phyloP scores from a whole-genome alignment of 768 basidiomycete genomes.

The Mycena capillaripes region DNA sequence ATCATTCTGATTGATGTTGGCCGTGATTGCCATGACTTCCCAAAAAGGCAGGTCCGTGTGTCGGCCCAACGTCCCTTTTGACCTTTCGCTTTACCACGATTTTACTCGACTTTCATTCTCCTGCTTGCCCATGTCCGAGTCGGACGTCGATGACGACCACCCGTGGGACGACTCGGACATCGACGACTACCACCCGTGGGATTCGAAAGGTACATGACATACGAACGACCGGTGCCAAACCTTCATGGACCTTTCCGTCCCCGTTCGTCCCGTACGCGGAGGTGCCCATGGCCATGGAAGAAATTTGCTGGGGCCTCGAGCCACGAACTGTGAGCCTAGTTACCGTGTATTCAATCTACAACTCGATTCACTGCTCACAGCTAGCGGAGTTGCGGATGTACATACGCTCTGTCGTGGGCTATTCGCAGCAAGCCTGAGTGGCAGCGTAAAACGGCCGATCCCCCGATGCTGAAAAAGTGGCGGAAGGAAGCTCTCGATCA shows the following conservation, averaged over 20 bases:
- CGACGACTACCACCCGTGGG: too few relatives aligned
- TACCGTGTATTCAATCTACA: not conserved
- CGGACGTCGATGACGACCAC: too few relatives aligned
- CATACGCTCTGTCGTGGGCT: constrained; percentile 28
- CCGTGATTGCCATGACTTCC: too few relatives aligned
- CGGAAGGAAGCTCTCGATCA: constrained; percentile 32
- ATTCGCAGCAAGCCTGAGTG: constrained; percentile 36
- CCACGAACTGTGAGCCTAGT: constrained; percentile 6
- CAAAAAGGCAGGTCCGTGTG: too few relatives aligned
- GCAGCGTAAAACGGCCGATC: constrained; percentile 28
- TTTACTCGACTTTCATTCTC: too few relatives aligned
- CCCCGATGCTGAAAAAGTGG: constrained; percentile 33
- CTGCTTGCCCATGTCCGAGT: too few relatives aligned
- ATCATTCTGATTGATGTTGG: too few relatives aligned
- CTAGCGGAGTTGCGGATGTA: constrained; percentile 36
- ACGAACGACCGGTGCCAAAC: not conserved
- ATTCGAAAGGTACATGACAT: too few relatives aligned
- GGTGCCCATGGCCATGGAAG: not conserved
- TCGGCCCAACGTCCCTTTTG: too few relatives aligned
- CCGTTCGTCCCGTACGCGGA: not conserved
- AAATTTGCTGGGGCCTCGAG: constrained; percentile 16
- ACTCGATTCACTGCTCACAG: not conserved
- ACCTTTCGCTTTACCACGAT: too few relatives aligned
- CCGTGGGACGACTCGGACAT: too few relatives aligned
- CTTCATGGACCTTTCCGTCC: constrained; percentile 15